These are phyloP conservation scores for Penicillium decumbens DNA, from an alignment of 2,329 filamentous ascomycete genomes.

Conservation along the genomic window DNA sequence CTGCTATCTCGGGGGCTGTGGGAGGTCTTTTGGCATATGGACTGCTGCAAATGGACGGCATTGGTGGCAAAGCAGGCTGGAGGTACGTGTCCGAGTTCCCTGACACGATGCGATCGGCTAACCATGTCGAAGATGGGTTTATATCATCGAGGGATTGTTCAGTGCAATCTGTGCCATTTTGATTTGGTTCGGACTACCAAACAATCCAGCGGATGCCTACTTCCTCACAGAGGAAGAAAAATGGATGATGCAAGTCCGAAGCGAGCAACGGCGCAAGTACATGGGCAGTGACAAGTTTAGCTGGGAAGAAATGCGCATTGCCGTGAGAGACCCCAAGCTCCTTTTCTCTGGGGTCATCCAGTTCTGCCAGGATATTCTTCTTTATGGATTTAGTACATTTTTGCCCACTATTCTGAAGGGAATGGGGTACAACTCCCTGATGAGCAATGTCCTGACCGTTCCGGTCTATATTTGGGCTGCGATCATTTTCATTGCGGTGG, in stretches of 20 bases:
- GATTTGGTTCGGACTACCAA: conserved; percentile 48
- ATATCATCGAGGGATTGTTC: conserved; percentile 50
- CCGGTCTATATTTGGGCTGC: conserved; percentile 54
- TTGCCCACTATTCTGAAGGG: conserved; percentile 53
- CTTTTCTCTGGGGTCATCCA: conserved; percentile 49
- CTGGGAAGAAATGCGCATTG: conserved; percentile 49
- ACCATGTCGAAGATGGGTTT: conserved; percentile 39
- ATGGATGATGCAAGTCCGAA: conserved; percentile 49
- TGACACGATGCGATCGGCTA: background rate
- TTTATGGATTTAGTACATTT: conserved; percentile 58
- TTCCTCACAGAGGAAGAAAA: conserved; percentile 49
- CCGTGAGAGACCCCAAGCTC: conserved; percentile 49
- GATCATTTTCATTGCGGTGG: conserved; percentile 43
- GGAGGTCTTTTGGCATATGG: conserved; percentile 40
- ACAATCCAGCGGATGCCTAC: conserved; percentile 46
- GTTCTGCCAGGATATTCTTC: conserved; percentile 51
- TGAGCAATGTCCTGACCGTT: conserved; percentile 53
- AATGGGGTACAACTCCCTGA: conserved; percentile 50
- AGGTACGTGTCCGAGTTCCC: conserved; percentile 27
- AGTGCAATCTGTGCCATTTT: conserved; percentile 42
- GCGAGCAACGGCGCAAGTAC: conserved; percentile 45
- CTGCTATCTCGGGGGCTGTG: conserved; percentile 39
- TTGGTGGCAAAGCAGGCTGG: conserved; percentile 46
- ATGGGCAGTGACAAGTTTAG: conserved; percentile 50
- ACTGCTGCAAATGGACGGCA: conserved; percentile 44